Percentiles rank a stretch among this genome's conserved stretches.
These are phyloP conservation scores for Phaffia tasmanica DNA, from an alignment of 768 basidiomycete genomes.

Conservation along the genomic window DNA sequence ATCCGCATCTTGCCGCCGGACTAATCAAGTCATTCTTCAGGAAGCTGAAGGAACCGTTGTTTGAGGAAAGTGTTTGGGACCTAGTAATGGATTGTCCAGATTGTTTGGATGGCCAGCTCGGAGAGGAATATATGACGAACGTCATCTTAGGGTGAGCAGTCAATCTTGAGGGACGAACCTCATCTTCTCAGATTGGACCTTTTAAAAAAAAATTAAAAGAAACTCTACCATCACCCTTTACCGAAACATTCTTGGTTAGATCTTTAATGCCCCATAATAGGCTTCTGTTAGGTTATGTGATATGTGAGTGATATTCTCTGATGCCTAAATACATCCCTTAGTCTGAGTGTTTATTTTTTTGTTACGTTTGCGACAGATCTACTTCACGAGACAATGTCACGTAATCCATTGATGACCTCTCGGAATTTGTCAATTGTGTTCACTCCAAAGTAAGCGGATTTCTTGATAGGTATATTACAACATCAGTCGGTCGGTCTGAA, in stretches of 20 bases:
- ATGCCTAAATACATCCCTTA: constrained; percentile 20
- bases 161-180: too few species aligned
- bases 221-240: background rate
- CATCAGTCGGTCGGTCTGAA: too few species aligned
- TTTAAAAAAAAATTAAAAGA: too few species aligned
- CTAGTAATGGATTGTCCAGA: constrained; percentile 57
- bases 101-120: constrained; percentile 49
- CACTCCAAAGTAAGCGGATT: constrained; percentile 48
- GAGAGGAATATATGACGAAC: constrained; percentile 57
- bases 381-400: constrained; percentile 60
- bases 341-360: constrained; percentile 18
- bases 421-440: constrained; percentile 70
- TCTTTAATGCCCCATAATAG: constrained; percentile 40
- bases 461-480: too few species aligned
- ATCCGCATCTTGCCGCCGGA: constrained; percentile 71
- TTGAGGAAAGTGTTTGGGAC: constrained; percentile 59
- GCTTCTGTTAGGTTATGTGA: constrained; percentile 58
- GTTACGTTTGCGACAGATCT: constrained; percentile 46
- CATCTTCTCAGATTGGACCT: background rate
- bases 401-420: constrained; percentile 67
- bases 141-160: constrained; percentile 45
- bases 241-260: background rate
- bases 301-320: constrained; percentile 38
- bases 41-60: constrained; percentile 67
- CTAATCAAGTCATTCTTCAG: constrained; percentile 75